Evolutionary conservation across 2,329 filamentous ascomycete genomes (phyloP).

Genomic region (Colletotrichum musicola): DNA sequence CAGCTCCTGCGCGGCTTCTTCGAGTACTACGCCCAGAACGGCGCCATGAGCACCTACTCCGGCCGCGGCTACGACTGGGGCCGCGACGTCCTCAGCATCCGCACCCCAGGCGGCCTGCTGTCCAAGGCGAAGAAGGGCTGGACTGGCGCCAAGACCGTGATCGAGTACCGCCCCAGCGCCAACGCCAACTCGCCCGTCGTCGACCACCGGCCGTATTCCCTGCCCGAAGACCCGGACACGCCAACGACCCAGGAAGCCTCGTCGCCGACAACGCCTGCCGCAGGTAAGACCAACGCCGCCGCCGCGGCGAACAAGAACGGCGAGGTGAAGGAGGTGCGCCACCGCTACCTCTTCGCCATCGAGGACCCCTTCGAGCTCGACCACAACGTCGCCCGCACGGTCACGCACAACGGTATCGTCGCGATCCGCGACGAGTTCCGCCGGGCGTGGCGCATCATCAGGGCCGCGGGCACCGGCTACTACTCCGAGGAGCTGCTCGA

Average conservation of each 20-base stretch:
- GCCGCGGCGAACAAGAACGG: constrained; percentile 45
- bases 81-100: constrained; percentile 81
- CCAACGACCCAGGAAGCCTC: background rate
- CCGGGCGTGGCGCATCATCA: constrained; percentile 80
- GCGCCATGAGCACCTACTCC: constrained; percentile 63
- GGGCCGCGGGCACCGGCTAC: constrained; percentile 58
- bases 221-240: background rate
- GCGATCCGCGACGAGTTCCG: constrained; percentile 88
- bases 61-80: constrained; percentile 82
- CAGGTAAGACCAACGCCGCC: constrained; percentile 11
- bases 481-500: constrained; percentile 64
- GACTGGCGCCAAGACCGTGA: constrained; percentile 82
- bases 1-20: constrained; percentile 86
- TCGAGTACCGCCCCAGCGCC: constrained; percentile 37
- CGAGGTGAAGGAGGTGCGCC: constrained; percentile 76
- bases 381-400: constrained; percentile 89
- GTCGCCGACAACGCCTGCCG: constrained; percentile 24
- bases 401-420: constrained; percentile 85
- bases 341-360: constrained; percentile 88
- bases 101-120: constrained; percentile 76
- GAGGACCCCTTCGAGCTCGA: constrained; percentile 92
- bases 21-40: constrained; percentile 81
- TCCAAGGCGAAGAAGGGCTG: constrained; percentile 85
- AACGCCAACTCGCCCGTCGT: constrained; percentile 16
- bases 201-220: constrained; percentile 11